Base-by-base conservation (phyloP, 345 rosid species). In the Corymbia maculata region DNA sequence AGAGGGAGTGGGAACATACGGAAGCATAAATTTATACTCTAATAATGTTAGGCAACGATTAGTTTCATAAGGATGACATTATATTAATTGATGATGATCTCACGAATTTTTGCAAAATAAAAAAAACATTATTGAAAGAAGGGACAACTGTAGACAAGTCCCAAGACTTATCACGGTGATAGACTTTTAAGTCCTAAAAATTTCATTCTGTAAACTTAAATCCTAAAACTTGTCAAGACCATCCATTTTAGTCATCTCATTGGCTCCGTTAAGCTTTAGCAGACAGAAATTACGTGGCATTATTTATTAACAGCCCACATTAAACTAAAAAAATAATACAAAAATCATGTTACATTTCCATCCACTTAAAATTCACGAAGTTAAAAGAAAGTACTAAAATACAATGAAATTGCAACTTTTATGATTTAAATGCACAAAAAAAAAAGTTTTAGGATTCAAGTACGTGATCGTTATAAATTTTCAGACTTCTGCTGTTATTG, bases 101-200 rank as follows among this genome's bases (percentile, higher is more conserved):
- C 79, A 68, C 7, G 12, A 68, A 68, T 32, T 32, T 68, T 68
- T 5, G 1, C 45, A 68, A 16, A 4, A 68, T 2, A 7, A 14
- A 64, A 93, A 91, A 66, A 30, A 68, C 92, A 91, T 88, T 89
- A 91, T 44, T 91, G 92, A 68, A 1, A 68, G 45, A 68, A 68
- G 24, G 79, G 79, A 68, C 79, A 32, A 32, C 45, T 68, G 8
- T 19, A 68, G 19, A 11, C 45, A 64, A 13, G 75, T 64, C 75
- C 30, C 17, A 64, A 64, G n/a, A 64, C 36, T n/a, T 64, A n/a
- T 64, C 15, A 64, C 1, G 9, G 36, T 13, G n/a, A 64, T 13
- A 64, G 36, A n/a, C 42, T n/a, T 64, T 59, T 26, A 64, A 64
- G 32, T 64, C 17, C 36, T 64, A n/a, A 64, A 64, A 64, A 64